Percentiles rank a stretch among this genome's conserved stretches.
Conservation (phyloP, 257 asterid genomes). For the Scutellaria baicalensis region DNA sequence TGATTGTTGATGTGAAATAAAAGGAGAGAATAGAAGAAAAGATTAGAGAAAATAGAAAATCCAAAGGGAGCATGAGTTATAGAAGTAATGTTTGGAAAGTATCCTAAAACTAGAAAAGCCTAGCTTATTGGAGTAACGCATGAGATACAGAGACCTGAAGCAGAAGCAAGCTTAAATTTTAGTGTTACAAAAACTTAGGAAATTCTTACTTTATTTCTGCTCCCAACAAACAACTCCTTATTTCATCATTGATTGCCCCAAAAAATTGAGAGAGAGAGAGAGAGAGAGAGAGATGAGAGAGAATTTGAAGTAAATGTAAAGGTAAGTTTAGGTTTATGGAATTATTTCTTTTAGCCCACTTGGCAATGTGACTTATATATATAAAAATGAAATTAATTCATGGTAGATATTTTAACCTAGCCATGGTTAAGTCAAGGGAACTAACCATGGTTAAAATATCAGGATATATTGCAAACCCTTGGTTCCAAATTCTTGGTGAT, state of each 20-base stretch:
- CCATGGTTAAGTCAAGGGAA: conserved; percentile 20
- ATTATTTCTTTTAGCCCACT: conserved; percentile 1
- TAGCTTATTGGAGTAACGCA: conserved; percentile 10
- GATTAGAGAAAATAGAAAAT: neutral
- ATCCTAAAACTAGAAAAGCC: conserved; percentile 6
- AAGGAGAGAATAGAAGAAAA: neutral
- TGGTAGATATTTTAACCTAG: conserved; percentile 33
- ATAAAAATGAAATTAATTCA: neutral
- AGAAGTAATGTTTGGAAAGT: neutral
- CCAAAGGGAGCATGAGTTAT: neutral
- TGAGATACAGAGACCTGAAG: conserved; percentile 11
- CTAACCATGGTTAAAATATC: conserved; percentile 34
- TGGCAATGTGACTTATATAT: neutral
- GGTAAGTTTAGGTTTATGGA: conserved; percentile 21
- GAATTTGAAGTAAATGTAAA: conserved; percentile 22
- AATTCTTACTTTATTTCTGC: conserved; percentile 9
- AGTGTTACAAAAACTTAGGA: conserved; percentile 4
- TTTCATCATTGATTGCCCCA: neutral
- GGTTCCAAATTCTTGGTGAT: conserved; percentile 10
- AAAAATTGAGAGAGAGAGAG: neutral
- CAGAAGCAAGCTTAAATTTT: neutral
- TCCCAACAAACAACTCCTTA: conserved; percentile 21
- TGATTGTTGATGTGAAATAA: too few species aligned
- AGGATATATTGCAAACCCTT: conserved; percentile 38
- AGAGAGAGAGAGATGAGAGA: neutral